phyloP scores from a whole-genome alignment of 495 filamentous ascomycete species.

The Aspergillus ostianus region DNA sequence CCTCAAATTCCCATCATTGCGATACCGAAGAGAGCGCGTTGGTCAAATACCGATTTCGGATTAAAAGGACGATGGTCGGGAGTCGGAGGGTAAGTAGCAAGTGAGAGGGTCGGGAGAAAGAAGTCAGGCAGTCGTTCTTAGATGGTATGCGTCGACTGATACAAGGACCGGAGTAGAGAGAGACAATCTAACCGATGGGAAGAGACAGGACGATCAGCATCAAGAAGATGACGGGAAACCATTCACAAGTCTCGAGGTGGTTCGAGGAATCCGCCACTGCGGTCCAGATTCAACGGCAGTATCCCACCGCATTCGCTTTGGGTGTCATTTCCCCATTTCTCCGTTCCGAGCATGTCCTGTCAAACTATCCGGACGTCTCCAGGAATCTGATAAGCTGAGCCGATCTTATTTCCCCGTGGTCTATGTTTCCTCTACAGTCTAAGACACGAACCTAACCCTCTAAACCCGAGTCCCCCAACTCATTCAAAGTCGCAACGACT shows the following conservation, averaged over 20 bases:
- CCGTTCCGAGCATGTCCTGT: neutral
- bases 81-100: neutral
- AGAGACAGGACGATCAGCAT: neutral
- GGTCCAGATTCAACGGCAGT: neutral
- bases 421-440: neutral
- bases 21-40: neutral
- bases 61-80: neutral
- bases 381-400: too few relatives aligned
- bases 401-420: too few relatives aligned
- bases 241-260: neutral
- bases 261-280: neutral
- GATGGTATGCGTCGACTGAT: neutral
- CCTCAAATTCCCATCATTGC: conserved; percentile 17
- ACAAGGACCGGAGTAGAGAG: neutral
- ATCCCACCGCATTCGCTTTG: neutral
- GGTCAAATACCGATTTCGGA: neutral
- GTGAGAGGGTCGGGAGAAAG: neutral
- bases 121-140: neutral
- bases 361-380: too few relatives aligned
- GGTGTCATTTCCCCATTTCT: neutral
- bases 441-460: neutral
- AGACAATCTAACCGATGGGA: neutral
- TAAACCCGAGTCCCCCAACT: neutral
- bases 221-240: neutral
- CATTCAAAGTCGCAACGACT: neutral